phyloP scores from a whole-genome alignment of 495 filamentous ascomycete genomes.

The Halenospora varia region DNA sequence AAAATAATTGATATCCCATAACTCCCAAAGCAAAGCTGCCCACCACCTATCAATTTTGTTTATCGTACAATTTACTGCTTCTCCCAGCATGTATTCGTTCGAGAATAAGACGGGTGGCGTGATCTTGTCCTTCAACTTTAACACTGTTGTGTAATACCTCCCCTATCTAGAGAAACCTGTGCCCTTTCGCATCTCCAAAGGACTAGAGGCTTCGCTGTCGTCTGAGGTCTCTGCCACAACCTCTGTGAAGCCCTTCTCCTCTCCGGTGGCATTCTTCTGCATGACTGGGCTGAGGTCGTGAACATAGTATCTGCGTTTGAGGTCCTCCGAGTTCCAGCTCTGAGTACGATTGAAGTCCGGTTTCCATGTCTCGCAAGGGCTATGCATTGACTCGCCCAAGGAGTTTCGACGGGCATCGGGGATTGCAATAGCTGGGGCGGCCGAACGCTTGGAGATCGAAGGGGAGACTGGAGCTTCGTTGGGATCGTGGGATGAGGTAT shows the following conservation, averaged over 20 bases:
- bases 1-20: no score
- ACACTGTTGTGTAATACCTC: no score
- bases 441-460: not conserved
- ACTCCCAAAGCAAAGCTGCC: no score
- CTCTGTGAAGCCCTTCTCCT: not conserved
- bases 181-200: no score
- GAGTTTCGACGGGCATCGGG: conserved; percentile 18
- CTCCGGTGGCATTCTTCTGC: not conserved
- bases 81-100: no score
- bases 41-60: no score
- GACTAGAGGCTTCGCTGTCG: no score
- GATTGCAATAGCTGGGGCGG: not conserved
- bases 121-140: no score
- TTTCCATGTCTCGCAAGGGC: conserved; percentile 34
- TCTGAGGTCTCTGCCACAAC: no score
- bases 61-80: no score
- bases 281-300: conserved; percentile 25
- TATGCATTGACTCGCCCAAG: conserved; percentile 14
- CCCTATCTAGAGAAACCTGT: no score
- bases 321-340: conserved; percentile 44
- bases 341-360: conserved; percentile 37
- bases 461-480: conserved; percentile 6
- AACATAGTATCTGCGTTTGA: conserved; percentile 29
- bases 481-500: not conserved
- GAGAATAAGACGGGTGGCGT: no score